Percentiles rank a stretch among this genome's conserved stretches.
Evolutionary conservation across 306 rosid species (phyloP).

Genomic region (Cicer pinnatifidum): DNA sequence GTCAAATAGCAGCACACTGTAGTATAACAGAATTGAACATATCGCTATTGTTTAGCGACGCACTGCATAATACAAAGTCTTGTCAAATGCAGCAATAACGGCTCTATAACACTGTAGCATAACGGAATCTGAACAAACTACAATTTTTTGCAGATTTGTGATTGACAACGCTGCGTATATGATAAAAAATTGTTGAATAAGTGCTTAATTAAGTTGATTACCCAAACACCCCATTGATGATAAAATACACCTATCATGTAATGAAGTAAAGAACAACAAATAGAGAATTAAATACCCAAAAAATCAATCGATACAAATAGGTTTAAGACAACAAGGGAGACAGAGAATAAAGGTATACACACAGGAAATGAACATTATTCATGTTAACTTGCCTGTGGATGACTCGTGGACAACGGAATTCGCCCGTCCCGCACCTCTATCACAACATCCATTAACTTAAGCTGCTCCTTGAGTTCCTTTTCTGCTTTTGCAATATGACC

Average conservation of each 20-base stretch:
- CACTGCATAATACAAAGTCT: too few relatives aligned
- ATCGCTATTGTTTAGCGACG: too few relatives aligned
- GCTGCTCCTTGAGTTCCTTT: conserved; percentile 83
- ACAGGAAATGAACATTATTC: background rate
- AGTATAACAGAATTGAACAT: too few relatives aligned
- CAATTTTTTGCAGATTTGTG: too few relatives aligned
- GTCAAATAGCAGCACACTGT: too few relatives aligned
- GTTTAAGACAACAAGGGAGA: background rate
- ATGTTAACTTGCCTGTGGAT: conserved; percentile 69
- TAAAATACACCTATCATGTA: conserved; percentile 23
- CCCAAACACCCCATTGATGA: background rate
- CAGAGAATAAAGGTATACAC: background rate
- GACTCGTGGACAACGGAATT: conserved; percentile 89
- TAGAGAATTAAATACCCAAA: conserved; percentile 1
- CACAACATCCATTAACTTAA: conserved; percentile 92
- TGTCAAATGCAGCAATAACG: too few relatives aligned
- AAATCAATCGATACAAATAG: background rate
- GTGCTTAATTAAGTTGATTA: background rate
- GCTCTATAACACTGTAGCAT: too few relatives aligned
- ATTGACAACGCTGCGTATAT: too few relatives aligned
- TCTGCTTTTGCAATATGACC: conserved; percentile 99
- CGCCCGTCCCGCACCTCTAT: conserved; percentile 92
- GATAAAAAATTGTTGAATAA: background rate
- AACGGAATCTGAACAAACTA: too few relatives aligned
- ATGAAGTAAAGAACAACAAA: conserved; percentile 31